A percentile compares a stretch with the other conserved stretches of the same genome.
Evolutionary conservation across 1,284 basidiomycete genomes (phyloP).

Genomic region (Pseudomicrostroma phylloplanum): DNA sequence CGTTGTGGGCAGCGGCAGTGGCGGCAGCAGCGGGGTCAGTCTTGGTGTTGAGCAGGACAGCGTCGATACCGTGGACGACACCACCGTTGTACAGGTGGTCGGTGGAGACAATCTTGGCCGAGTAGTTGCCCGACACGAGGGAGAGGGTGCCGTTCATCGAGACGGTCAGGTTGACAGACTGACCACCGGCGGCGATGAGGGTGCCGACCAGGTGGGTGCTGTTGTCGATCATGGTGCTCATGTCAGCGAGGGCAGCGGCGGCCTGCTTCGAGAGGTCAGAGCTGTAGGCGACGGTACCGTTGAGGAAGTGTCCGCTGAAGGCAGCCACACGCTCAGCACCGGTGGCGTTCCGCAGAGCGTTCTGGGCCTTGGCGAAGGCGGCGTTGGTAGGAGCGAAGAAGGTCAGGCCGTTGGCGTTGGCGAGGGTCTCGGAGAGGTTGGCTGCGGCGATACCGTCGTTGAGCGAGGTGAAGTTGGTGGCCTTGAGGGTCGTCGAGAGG

Average conservation of each 20-base stretch:
- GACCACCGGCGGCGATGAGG: slow-evolving; percentile 51
- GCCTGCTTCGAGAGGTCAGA: background rate
- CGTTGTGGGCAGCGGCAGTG: slow-evolving; percentile 52
- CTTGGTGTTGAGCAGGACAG: slow-evolving; percentile 59
- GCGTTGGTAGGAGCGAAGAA: slow-evolving; percentile 60
- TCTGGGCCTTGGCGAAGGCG: slow-evolving; percentile 51
- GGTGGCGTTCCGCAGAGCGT: slow-evolving; percentile 53
- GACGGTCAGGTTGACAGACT: slow-evolving; percentile 56
- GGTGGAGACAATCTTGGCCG: slow-evolving; percentile 59
- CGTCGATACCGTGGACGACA: slow-evolving; percentile 63
- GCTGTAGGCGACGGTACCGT: slow-evolving; percentile 63
- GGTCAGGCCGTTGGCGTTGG: slow-evolving; percentile 57
- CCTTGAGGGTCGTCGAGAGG: slow-evolving; percentile 27
- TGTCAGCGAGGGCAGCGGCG: background rate
- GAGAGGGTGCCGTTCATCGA: slow-evolving; percentile 60
- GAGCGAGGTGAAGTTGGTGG: slow-evolving; percentile 5
- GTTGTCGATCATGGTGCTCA: background rate
- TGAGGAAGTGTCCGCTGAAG: slow-evolving; percentile 56
- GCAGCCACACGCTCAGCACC: slow-evolving; percentile 55
- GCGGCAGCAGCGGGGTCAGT: slow-evolving; percentile 57
- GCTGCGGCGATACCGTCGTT: background rate
- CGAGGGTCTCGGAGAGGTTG: slow-evolving; percentile 6
- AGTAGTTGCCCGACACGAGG: slow-evolving; percentile 58
- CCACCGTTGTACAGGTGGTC: slow-evolving; percentile 66
- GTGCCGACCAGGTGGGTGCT: background rate